Evolutionary conservation across 805 yeast genomes (phyloP), one percentile per base, ranked within the genome.

Genomic region (Sugiyamaella valdiviana): DNA sequence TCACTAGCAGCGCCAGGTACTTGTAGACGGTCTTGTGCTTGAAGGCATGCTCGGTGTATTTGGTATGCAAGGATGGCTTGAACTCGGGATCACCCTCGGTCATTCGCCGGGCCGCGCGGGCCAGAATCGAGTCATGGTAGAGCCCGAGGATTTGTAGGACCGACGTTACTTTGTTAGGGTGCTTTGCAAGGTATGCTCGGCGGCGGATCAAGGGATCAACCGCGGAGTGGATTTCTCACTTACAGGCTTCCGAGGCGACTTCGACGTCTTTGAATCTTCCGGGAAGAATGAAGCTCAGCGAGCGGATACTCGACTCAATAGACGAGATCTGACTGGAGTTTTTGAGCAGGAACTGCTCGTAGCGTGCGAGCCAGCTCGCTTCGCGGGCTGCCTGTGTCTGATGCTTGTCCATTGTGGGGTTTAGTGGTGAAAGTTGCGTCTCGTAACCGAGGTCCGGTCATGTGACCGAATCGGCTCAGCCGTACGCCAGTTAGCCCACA

Each of bases 221-320:
- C n/a, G 3, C 6, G 4, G 41, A 16, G 42, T 23, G n/a, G n/a
- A n/a, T n/a, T n/a, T n/a, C n/a, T 3, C 10, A 51, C 58, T 44
- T 36, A 58, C 62, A 44, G 7, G 63, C 58, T 54, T 69, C 74
- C 3, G 71, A 51, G 5, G 63, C 63, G 17, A 69, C 52, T 53
- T 70, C 74, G 26, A 64, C 66, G 19, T 68, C 64, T 36, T 69
- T 61, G 51, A 63, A 63, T 45, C 68, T 66, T 5, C 72, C 71
- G 1, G 74, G 73, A 10, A 66, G 51, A 32, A 70, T 52, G 46
- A 63, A 63, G 9, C 65, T 59, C 26, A 71, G 52, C 29, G 68
- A 58, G 32, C 64, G 57, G 14, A 69, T 50, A 6, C 63, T 61
- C 15, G 64, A 58, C 51, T 71, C 74, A 6, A 65, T 56, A 21